Conservation (phyloP, 1,139 yeast species). For the Geotrichum bryndzae region DNA sequence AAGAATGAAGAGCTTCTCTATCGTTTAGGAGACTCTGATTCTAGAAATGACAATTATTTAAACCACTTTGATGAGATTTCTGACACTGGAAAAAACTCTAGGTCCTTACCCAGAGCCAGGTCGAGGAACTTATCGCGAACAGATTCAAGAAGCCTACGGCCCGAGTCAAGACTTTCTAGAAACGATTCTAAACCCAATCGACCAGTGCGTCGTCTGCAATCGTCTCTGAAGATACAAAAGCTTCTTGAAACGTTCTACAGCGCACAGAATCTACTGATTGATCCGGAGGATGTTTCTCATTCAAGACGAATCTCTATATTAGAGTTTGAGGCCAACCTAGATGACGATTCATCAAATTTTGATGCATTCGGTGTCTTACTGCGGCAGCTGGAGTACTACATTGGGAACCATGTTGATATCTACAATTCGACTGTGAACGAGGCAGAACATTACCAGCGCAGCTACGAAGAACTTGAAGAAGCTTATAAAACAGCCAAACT, state of each 20-base stretch:
- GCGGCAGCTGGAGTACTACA: slow-evolving; percentile 4
- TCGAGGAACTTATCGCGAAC: background rate
- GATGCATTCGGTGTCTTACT: slow-evolving; percentile 10
- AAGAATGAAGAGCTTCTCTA: background rate
- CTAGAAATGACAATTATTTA: background rate
- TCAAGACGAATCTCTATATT: background rate
- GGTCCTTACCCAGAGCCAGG: background rate
- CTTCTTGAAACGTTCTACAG: background rate
- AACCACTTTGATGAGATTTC: background rate
- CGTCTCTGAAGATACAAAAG: background rate
- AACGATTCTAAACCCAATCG: background rate
- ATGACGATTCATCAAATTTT: slow-evolving; percentile 1
- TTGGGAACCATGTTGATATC: background rate
- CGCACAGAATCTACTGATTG: background rate
- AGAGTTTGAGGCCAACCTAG: background rate
- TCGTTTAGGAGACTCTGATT: background rate
- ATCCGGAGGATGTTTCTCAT: background rate
- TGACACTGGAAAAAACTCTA: background rate
- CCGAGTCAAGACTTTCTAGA: slow-evolving; percentile 3
- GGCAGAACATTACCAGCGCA: background rate
- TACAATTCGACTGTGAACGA: background rate
- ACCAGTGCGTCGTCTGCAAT: background rate
- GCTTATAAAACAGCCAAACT: background rate
- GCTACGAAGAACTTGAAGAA: slow-evolving; percentile 3
- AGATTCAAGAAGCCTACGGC: background rate